Evolutionary conservation across 164 flowering plant genomes (phyloP), one percentile per base, ranked within the genome.

Genomic region (Vitis riparia): DNA sequence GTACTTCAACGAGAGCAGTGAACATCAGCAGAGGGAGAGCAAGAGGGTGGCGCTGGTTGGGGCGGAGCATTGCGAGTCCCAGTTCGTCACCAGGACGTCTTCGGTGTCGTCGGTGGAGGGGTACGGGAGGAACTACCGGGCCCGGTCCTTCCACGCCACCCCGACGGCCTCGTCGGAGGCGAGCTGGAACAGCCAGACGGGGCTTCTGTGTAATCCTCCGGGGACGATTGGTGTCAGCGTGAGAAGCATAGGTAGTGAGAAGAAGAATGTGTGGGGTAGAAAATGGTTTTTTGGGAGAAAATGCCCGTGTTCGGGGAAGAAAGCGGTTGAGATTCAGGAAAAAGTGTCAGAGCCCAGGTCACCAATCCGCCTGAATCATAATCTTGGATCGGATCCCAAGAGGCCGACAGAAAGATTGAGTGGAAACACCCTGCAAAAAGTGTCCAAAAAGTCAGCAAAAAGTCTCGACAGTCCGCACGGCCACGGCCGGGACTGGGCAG

Each of bases 81-180:
- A 63, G 8, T 12, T 75, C 0, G 23, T 75, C 16, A 73, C 84
- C 4, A 74, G 91, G 58, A 32, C 76, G 62, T 88, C 94, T 0
- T 84, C 90, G 0, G 89, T 80, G 29, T 88, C 94, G 2, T 77
- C 89, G 15, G 72, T 70, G 1, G 89, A 83, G 51, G 88, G 86
- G 11, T 82, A 69, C 47, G 74, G 76, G 9, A 66, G 82, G 52
- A 86, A 84, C 50, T 81, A 81, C 79, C 66, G 86, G 30, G 73
- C 78, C 19, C 78, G 88, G 12, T 89, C 91, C 23, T 89, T 88
- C 69, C 82, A 81, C 37, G 92, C 95, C 1, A 90, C 95, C 10
- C 98, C 97, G 4, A 93, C 97, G 0, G 93, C 91, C 47, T 90
- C 97, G 9, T 94, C 98, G 8, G 96, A 94, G 61, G 97, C 94